These are phyloP conservation scores for Athelia sp. DNA, from an alignment of 1,284 basidiomycete genomes.

Conservation along the genomic window DNA sequence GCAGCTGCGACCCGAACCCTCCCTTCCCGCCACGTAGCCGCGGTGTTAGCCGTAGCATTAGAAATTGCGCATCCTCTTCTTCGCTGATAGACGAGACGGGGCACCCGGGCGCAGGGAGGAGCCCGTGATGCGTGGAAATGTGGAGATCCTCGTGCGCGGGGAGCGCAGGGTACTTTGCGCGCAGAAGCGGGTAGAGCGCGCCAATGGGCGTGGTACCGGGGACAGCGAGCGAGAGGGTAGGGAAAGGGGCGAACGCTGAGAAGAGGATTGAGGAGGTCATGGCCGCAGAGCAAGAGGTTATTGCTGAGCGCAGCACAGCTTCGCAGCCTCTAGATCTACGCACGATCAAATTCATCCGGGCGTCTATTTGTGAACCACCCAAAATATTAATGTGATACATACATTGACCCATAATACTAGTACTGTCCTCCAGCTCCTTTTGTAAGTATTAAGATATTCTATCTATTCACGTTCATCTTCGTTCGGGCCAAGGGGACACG, in stretches of 20 bases:
- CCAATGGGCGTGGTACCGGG: conserved; percentile 45
- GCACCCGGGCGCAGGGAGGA: conserved; percentile 33
- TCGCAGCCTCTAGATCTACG: too few relatives aligned
- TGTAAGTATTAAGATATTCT: too few relatives aligned
- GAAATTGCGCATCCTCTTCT: conserved; percentile 29
- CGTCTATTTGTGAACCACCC: too few relatives aligned
- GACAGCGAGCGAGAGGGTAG: conserved; percentile 60
- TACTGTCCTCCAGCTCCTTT: too few relatives aligned
- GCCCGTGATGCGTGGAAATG: conserved; percentile 50
- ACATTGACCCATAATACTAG: too few relatives aligned
- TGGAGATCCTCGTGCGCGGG: conserved; percentile 44
- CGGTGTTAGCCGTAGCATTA: conserved; percentile 64
- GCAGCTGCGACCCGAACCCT: conserved; percentile 94
- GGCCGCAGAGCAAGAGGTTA: conserved; percentile 2
- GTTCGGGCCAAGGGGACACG: conserved; percentile 20
- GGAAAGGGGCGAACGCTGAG: conserved; percentile 73
- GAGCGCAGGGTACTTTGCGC: conserved; percentile 52
- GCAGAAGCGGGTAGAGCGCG: conserved; percentile 48
- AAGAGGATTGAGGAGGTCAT: conserved; percentile 58
- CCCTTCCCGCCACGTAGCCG: conserved; percentile 89
- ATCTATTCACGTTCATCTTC: too few relatives aligned
- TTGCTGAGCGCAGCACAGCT: too few relatives aligned
- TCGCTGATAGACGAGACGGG: conserved; percentile 41
- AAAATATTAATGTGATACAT: too few relatives aligned
- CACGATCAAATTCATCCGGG: too few relatives aligned